These are phyloP conservation scores for Evernia prunastri DNA, from an alignment of 495 filamentous ascomycete species.

Conservation along the genomic window DNA sequence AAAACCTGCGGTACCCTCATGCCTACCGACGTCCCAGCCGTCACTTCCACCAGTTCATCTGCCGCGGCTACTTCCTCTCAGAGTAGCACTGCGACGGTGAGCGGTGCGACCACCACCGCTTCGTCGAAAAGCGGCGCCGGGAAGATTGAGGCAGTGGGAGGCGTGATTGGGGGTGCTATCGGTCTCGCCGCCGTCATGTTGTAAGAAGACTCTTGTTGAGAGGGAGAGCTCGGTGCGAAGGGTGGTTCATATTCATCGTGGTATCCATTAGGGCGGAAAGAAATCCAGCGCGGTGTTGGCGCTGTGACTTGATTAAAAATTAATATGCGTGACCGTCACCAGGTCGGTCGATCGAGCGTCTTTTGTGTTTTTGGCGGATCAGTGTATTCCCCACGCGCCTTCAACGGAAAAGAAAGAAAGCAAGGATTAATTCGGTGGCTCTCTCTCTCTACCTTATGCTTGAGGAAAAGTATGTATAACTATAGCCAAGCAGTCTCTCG, in stretches of 20 bases:
- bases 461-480: background rate
- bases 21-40: conserved; percentile 33
- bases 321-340: background rate
- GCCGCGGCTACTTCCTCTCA: conserved; percentile 28
- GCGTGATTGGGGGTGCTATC: conserved; percentile 12
- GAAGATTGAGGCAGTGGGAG: conserved; percentile 9
- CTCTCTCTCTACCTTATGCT: too few species aligned
- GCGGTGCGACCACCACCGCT: background rate
- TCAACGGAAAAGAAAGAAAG: background rate
- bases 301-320: background rate
- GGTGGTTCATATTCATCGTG: background rate
- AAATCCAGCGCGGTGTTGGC: conserved; percentile 13
- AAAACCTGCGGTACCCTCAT: conserved; percentile 44
- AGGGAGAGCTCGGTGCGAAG: background rate
- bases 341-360: conserved; percentile 1
- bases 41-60: conserved; percentile 28
- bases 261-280: background rate
- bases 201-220: background rate
- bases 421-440: background rate
- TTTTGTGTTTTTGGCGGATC: background rate
- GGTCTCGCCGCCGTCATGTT: conserved; percentile 7
- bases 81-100: conserved; percentile 27
- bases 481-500: background rate
- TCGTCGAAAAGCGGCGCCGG: conserved; percentile 4
- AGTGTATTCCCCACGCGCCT: conserved; percentile 1